Conservation (phyloP, 164 flowering plant genomes). For the Litsea cubeba region DNA sequence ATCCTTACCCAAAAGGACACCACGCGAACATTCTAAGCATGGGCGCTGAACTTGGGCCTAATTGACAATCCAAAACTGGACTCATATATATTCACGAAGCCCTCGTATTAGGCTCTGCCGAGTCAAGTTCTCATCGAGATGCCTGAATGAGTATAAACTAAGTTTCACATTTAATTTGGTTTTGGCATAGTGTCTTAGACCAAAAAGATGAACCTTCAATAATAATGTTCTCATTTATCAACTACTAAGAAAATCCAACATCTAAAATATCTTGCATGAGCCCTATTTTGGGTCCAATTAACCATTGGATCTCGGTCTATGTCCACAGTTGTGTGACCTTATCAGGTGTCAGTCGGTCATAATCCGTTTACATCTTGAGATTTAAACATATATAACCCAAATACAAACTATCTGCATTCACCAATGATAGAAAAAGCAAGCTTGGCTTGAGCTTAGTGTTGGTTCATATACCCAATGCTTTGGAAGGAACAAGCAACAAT, state of each 20-base stretch:
- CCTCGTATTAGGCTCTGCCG: too few relatives aligned
- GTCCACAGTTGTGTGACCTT: neutral
- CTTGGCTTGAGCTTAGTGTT: conserved; percentile 2
- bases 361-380: neutral
- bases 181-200: too few relatives aligned
- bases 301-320: neutral
- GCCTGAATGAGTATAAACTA: too few relatives aligned
- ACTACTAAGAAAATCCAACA: too few relatives aligned
- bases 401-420: too few relatives aligned
- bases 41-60: too few relatives aligned
- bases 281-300: neutral
- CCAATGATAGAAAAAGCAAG: neutral
- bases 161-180: too few relatives aligned
- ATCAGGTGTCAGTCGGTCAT: neutral
- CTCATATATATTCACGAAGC: too few relatives aligned
- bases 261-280: too few relatives aligned
- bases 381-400: neutral
- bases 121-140: too few relatives aligned
- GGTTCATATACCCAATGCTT: conserved; percentile 23
- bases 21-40: neutral
- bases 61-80: too few relatives aligned
- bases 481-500: conserved; percentile 41
- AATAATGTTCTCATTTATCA: too few relatives aligned
- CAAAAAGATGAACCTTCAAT: neutral
- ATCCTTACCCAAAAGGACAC: neutral